Evolutionary conservation across 2,329 filamentous ascomycete species (phyloP).

Genomic region (Grosmannia huntii): DNA sequence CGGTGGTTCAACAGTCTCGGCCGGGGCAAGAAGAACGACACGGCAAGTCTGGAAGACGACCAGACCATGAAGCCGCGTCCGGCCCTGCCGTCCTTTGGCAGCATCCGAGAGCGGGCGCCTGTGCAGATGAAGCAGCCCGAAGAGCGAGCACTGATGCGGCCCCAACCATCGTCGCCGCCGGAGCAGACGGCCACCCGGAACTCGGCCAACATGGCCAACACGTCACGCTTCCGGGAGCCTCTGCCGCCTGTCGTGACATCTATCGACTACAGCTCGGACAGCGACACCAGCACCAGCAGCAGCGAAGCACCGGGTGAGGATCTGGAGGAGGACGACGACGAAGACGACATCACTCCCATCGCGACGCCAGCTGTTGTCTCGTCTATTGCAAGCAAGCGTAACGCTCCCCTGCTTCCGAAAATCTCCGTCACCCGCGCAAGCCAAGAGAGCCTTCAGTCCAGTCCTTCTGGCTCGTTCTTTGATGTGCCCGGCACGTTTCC

Average conservation of each 20-base stretch:
- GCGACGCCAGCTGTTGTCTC: neutral
- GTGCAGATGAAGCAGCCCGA: constrained; percentile 28
- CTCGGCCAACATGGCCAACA: constrained; percentile 43
- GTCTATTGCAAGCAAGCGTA: neutral
- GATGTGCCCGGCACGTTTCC: constrained; percentile 50
- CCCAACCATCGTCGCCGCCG: constrained; percentile 20
- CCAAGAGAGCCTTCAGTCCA: constrained; percentile 13
- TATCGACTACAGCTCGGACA: constrained; percentile 54
- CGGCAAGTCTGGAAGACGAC: constrained; percentile 37
- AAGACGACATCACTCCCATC: neutral
- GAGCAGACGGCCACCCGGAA: constrained; percentile 35
- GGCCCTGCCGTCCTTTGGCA: constrained; percentile 62
- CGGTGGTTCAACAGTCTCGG: constrained; percentile 41
- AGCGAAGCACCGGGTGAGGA: constrained; percentile 15
- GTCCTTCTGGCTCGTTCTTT: constrained; percentile 19
- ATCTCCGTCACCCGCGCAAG: constrained; percentile 33
- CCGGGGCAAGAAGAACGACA: constrained; percentile 37
- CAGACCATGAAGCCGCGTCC: constrained; percentile 63
- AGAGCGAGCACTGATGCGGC: constrained; percentile 47
- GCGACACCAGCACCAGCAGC: constrained; percentile 18
- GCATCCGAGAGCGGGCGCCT: constrained; percentile 42
- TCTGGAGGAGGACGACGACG: neutral
- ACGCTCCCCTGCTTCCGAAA: constrained; percentile 21
- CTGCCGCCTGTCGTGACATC: constrained; percentile 59
- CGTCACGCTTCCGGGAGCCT: constrained; percentile 47